A percentile compares a stretch with the other conserved stretches of the same genome.
These are phyloP conservation scores for Trichoderma gracile DNA, from an alignment of 2,329 filamentous ascomycete genomes.

Conservation along the genomic window DNA sequence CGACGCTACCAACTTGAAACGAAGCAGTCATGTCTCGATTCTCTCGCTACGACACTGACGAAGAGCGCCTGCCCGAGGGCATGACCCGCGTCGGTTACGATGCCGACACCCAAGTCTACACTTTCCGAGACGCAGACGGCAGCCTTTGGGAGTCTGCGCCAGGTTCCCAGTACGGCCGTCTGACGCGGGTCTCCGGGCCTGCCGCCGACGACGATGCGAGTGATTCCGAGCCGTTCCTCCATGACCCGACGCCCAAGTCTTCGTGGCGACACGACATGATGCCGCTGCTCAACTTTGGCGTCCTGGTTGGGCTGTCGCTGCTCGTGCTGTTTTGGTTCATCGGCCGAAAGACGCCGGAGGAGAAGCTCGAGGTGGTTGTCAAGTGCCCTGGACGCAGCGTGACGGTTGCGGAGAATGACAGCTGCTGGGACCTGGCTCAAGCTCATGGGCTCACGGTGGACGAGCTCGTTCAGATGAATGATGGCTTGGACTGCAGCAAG, in stretches of 20 bases:
- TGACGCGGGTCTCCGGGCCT: constrained; percentile 43
- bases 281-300: constrained; percentile 60
- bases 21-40: constrained; percentile 43
- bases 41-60: constrained; percentile 49
- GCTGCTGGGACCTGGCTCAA: constrained; percentile 55
- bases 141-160: constrained; percentile 53
- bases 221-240: constrained; percentile 39
- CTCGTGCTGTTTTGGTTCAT: constrained; percentile 54
- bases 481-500: constrained; percentile 49
- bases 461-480: constrained; percentile 48
- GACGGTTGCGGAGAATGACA: constrained; percentile 51
- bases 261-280: constrained; percentile 55
- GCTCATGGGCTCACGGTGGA: constrained; percentile 46
- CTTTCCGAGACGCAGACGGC: constrained; percentile 52
- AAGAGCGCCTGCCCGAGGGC: constrained; percentile 55
- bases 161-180: constrained; percentile 51
- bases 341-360: constrained; percentile 34
- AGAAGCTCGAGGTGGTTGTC: constrained; percentile 21
- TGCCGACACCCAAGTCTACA: constrained; percentile 55
- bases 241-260: constrained; percentile 33
- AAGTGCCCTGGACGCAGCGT: constrained; percentile 39
- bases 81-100: constrained; percentile 59
- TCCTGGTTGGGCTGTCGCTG: constrained; percentile 54
- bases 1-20: neutral
- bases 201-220: constrained; percentile 33